A percentile compares a stretch with the other conserved stretches of the same genome.
phyloP scores from a whole-genome alignment of 768 basidiomycete species.

The Tubosaeta brunneosetosa region DNA sequence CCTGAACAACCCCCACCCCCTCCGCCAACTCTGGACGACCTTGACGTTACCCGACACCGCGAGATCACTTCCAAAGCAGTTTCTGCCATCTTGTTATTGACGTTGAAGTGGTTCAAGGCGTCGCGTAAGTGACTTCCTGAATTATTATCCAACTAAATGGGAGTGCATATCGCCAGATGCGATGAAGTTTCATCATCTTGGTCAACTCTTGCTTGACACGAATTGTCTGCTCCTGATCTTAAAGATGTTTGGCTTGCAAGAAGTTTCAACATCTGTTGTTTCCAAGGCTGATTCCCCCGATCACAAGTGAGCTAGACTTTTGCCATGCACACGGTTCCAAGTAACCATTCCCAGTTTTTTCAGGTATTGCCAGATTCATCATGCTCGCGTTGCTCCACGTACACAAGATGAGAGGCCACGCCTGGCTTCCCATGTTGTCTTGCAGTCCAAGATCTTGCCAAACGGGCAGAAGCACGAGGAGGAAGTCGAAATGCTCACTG shows the following conservation, averaged over 20 bases:
- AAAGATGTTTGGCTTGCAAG: conserved; percentile 98
- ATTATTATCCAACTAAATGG: background rate
- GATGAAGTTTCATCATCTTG: conserved; percentile 98
- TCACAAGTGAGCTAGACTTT: conserved; percentile 56
- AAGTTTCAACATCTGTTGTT: conserved; percentile 78
- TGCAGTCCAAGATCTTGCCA: conserved; percentile 54
- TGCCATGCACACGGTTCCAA: background rate
- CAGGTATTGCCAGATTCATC: conserved; percentile 81
- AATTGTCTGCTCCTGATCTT: conserved; percentile 90
- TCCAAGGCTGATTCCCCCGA: conserved; percentile 85
- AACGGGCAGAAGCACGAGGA: conserved; percentile 77
- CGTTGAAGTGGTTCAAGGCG: conserved; percentile 97
- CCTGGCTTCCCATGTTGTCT: conserved; percentile 53
- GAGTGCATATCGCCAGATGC: conserved; percentile 54
- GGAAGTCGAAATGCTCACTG: conserved; percentile 87
- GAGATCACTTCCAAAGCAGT: conserved; percentile 98
- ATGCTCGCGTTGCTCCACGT: conserved; percentile 61
- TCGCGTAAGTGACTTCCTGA: conserved; percentile 64
- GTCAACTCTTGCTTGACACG: conserved; percentile 91
- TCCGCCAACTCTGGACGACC: conserved; percentile 81
- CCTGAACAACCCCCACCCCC: conserved; percentile 59
- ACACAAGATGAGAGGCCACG: conserved; percentile 62
- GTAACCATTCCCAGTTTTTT: conserved; percentile 68
- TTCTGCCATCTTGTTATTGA: conserved; percentile 85
- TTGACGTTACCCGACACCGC: conserved; percentile 90